phyloP scores from a whole-genome alignment of 2,329 filamentous ascomycete genomes.

The Sarocladiaceae sp. region DNA sequence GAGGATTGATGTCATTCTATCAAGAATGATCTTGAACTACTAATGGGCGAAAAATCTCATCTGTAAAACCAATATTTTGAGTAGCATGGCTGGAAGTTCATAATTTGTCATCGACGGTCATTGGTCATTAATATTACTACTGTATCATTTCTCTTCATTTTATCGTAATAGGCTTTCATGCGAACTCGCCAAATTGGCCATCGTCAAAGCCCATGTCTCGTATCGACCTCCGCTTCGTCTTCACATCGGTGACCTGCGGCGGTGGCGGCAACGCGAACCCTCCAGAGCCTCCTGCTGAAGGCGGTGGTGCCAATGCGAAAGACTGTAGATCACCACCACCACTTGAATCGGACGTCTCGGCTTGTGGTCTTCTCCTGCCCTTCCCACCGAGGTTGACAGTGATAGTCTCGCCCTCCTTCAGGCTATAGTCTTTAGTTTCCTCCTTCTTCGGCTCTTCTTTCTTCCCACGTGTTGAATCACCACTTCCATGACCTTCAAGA shows the following conservation, averaged over 20 bases:
- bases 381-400: constrained; percentile 68
- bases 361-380: constrained; percentile 39
- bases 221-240: constrained; percentile 52
- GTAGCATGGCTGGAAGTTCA: too few relatives aligned
- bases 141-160: constrained; percentile 12
- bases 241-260: constrained; percentile 56
- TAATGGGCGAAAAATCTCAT: too few relatives aligned
- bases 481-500: constrained; percentile 37
- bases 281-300: constrained; percentile 31
- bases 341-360: constrained; percentile 6
- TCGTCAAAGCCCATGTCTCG: constrained; percentile 79
- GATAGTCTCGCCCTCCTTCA: constrained; percentile 89
- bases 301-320: constrained; percentile 76
- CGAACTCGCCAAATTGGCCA: constrained; percentile 84
- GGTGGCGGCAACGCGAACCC: constrained; percentile 61
- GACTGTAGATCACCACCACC: constrained; percentile 31
- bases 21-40: too few relatives aligned
- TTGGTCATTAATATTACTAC: background rate
- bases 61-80: too few relatives aligned
- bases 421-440: constrained; percentile 64
- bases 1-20: too few relatives aligned
- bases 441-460: constrained; percentile 32
- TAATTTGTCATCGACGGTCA: too few relatives aligned
- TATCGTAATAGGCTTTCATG: constrained; percentile 26
- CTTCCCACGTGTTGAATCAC: background rate